Evolutionary conservation across 345 rosid genomes (phyloP), one percentile per base, ranked within the genome.

Genomic region (Eucalyptus sp.): DNA sequence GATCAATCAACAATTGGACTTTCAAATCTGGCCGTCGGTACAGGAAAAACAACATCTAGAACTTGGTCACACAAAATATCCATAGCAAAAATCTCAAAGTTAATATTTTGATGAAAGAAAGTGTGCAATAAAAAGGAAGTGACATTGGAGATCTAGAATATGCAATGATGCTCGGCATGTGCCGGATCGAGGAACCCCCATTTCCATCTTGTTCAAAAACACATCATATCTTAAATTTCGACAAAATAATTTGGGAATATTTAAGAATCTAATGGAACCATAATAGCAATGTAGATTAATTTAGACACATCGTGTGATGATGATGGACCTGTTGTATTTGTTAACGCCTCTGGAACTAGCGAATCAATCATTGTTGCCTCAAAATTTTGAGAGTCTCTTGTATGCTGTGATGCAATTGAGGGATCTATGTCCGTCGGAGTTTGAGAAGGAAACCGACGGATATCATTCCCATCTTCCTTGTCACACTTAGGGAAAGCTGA

Each of bases 381-480:
- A 7, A 52, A 52, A 52, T 52, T 52, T 52, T 18, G 58, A 52
- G 25, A 6, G 17, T 1, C 20, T 2, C 10, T n/a, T n/a, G 18
- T 7, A 6, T n/a, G 37, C 41, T 64, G 41, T 29, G 68, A 27
- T 62, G 68, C 68, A 29, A 0, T 62, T 3, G 33, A 62, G 68
- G 33, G 33, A 62, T 62, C 33, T 2, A 13, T 3, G 33, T 62
- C 33, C 68, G 3, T 29, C 2, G 33, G 68, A 62, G 68, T 62
- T 29, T 0, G 68, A 7, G 33, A 29, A 62, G 33, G 31, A 29
- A 13, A 62, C 8, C 4, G 17, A 62, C 9, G 0, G 0, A 4
- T 14, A n/a, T n/a, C 18, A n/a, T n/a, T 7, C 37, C 20, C 20
- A 14, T 7, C 17, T 64, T 13, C 18, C 37, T 64, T 7, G 18